Evolutionary conservation across 306 rosid species (phyloP).

Genomic region (Begonia loranthoides): DNA sequence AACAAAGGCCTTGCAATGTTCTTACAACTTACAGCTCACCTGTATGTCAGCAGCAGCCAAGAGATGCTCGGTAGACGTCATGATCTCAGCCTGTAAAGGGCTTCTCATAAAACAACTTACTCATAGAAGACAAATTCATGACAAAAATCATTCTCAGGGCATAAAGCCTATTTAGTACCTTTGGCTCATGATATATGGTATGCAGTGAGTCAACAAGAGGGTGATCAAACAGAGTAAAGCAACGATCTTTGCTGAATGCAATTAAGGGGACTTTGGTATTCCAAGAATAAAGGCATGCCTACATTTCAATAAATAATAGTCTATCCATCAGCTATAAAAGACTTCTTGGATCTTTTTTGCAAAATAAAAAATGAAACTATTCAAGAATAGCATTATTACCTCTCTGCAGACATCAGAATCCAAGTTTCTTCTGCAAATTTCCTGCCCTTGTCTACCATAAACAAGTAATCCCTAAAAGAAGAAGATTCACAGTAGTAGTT

Average conservation of each 20-base stretch:
- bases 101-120: conserved; percentile 10
- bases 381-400: conserved; percentile 30
- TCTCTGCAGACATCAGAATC: conserved; percentile 64
- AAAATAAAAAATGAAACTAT: not conserved
- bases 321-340: not conserved
- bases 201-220: conserved; percentile 64
- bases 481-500: too few relatives aligned
- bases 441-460: conserved; percentile 79
- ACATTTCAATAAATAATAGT: conserved; percentile 13
- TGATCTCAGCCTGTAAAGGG: conserved; percentile 66
- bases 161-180: conserved; percentile 32
- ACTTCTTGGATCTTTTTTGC: not conserved
- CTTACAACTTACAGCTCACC: conserved; percentile 25
- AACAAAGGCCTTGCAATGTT: too few relatives aligned
- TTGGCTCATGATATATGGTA: conserved; percentile 72
- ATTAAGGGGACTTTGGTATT: conserved; percentile 63
- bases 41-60: conserved; percentile 71
- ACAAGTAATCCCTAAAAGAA: conserved; percentile 74
- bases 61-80: conserved; percentile 74
- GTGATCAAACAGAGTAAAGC: conserved; percentile 77
- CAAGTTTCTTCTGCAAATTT: conserved; percentile 71
- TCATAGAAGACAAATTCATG: conserved; percentile 10
- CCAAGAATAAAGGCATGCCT: conserved; percentile 77
- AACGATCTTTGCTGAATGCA: conserved; percentile 69
- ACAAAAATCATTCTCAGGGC: conserved; percentile 6